Conservation (phyloP, 371 early-diverging fungal genomes). For the Amoeboaphelidium protococcarum region DNA sequence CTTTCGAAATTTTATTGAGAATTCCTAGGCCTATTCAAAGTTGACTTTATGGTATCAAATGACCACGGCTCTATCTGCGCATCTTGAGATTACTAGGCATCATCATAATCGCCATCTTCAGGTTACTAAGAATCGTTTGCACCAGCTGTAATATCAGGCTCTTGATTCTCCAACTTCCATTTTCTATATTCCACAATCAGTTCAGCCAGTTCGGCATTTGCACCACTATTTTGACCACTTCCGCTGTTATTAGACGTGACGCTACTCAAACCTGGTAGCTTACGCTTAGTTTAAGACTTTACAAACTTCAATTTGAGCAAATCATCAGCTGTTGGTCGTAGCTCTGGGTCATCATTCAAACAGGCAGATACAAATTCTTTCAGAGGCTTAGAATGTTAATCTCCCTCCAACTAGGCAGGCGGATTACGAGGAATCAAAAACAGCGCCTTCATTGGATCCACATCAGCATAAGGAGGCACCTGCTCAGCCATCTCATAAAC, state of each 20-base stretch:
- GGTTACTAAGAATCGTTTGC: not conserved
- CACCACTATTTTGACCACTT: conserved; percentile 7
- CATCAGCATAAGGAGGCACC: conserved; percentile 73
- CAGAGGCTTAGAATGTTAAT: conserved; percentile 36
- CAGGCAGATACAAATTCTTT: conserved; percentile 72
- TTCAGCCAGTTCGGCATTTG: conserved; percentile 1
- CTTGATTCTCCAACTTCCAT: conserved; percentile 1
- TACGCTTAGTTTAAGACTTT: too few relatives aligned
- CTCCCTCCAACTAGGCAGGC: conserved; percentile 16
- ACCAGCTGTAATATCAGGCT: conserved; percentile 2
- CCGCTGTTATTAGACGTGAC: too few relatives aligned
- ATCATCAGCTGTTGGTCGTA: conserved; percentile 23
- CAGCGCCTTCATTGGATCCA: conserved; percentile 70
- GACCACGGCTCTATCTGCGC: not conserved
- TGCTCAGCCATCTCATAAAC: conserved; percentile 86
- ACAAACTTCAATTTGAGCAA: conserved; percentile 19
- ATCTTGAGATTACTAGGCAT: too few relatives aligned
- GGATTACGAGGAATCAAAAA: conserved; percentile 41
- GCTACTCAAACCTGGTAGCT: too few relatives aligned
- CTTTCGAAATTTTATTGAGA: too few relatives aligned
- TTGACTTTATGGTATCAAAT: too few relatives aligned
- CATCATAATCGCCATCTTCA: not conserved
- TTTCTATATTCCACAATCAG: conserved; percentile 3
- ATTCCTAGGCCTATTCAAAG: too few relatives aligned
- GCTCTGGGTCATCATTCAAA: conserved; percentile 55